Conservation (phyloP, 2,329 filamentous ascomycete species). For the Truncatella angustata region DNA sequence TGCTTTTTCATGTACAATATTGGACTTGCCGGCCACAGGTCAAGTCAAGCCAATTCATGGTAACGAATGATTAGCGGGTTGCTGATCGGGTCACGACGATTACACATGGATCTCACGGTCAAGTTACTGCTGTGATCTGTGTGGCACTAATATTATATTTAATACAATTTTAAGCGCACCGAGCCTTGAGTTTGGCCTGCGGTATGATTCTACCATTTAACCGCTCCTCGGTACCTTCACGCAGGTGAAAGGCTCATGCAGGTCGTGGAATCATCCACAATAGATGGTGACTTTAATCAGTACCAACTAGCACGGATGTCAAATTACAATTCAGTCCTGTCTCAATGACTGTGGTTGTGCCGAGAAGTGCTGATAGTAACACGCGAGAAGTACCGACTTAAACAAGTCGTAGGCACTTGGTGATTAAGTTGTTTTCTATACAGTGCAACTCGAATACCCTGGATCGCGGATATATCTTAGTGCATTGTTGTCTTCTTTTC, state of each 20-base stretch:
- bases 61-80: neutral
- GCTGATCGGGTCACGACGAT: constrained; percentile 1
- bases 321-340: constrained; percentile 91
- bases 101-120: neutral
- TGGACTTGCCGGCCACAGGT: neutral
- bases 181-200: neutral
- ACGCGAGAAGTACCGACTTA: constrained; percentile 33
- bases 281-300: too few species aligned
- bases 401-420: constrained; percentile 30
- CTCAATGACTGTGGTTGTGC: constrained; percentile 88
- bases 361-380: constrained; percentile 95
- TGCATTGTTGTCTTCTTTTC: too few species aligned
- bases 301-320: constrained; percentile 99
- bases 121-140: neutral
- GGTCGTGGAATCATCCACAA: too few species aligned
- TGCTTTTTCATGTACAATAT: constrained; percentile 1
- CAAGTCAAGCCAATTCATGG: neutral
- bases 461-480: constrained; percentile 39
- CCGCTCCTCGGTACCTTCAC: too few species aligned
- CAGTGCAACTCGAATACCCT: constrained; percentile 21
- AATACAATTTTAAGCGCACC: neutral
- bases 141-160: neutral
- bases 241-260: too few species aligned
- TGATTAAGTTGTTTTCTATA: constrained; percentile 13
- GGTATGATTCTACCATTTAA: neutral